Evolutionary conservation across 345 rosid species (phyloP).

Genomic region (Gossypium australe): DNA sequence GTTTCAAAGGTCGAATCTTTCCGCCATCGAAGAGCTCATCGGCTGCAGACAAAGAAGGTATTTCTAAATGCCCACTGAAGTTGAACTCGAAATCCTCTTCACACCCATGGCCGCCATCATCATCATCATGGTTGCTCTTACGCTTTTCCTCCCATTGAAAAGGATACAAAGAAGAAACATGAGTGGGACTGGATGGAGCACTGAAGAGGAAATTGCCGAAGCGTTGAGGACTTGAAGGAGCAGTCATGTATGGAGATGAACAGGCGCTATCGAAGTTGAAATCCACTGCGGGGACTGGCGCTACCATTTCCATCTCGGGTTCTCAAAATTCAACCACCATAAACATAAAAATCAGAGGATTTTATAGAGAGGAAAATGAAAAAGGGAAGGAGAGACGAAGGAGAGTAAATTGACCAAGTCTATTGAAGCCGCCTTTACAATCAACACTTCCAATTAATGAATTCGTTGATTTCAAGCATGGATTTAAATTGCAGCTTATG

Average conservation of each 20-base stretch:
- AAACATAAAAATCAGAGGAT: not conserved
- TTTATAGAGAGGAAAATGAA: conserved; percentile 6
- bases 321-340: not conserved
- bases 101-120: conserved; percentile 19
- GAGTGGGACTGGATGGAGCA: conserved; percentile 70
- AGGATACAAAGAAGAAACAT: conserved; percentile 29
- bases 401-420: conserved; percentile 12
- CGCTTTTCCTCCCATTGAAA: conserved; percentile 43
- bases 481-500: too few relatives aligned
- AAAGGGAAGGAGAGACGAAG: not conserved
- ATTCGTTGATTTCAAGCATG: not conserved
- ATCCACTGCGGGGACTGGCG: conserved; percentile 26
- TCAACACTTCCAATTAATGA: not conserved
- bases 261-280: conserved; percentile 76
- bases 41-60: conserved; percentile 56
- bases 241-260: conserved; percentile 90
- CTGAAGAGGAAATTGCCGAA: conserved; percentile 57
- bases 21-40: conserved; percentile 90
- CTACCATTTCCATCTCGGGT: conserved; percentile 32
- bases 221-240: conserved; percentile 92
- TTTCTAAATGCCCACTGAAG: conserved; percentile 71
- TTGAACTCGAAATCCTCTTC: conserved; percentile 70
- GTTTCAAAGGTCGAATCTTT: conserved; percentile 67
- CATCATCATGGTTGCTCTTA: not conserved
- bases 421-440: conserved; percentile 43